Percentiles rank a stretch among this genome's conserved stretches.
Evolutionary conservation across 179 eudicot species (phyloP).

Genomic region (Patellifolia procumbens): DNA sequence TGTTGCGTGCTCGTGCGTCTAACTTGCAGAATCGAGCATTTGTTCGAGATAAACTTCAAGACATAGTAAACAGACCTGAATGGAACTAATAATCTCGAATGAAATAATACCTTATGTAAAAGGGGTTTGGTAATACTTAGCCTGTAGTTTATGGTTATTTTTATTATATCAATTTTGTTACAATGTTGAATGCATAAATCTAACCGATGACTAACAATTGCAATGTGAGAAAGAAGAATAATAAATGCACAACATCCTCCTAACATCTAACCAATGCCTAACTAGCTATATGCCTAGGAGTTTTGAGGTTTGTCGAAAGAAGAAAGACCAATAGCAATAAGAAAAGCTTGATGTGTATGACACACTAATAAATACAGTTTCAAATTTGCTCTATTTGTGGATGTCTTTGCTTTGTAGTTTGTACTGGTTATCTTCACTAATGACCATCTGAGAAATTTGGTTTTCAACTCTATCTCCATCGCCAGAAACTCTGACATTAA

Average conservation of each 20-base stretch:
- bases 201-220: too few species aligned
- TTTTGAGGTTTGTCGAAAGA: neutral
- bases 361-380: neutral
- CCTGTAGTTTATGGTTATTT: too few species aligned
- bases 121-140: too few species aligned
- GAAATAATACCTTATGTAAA: too few species aligned
- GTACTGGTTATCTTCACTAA: neutral
- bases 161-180: too few species aligned
- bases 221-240: neutral
- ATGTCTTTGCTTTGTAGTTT: neutral
- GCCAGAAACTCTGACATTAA: neutral
- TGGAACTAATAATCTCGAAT: too few species aligned
- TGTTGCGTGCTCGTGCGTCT: too few species aligned
- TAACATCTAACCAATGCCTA: neutral
- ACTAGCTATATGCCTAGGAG: neutral
- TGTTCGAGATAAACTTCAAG: too few species aligned
- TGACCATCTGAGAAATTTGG: neutral
- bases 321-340: neutral
- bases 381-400: neutral
- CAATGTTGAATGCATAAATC: neutral
- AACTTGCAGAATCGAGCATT: too few species aligned
- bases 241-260: slow-evolving; percentile 1
- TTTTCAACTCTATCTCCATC: neutral
- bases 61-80: too few species aligned
- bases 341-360: neutral